Percentiles rank a stretch among this genome's conserved stretches.
Evolutionary conservation across 352 stramenopile genomes (phyloP).

Genomic region (Pythium sp.): DNA sequence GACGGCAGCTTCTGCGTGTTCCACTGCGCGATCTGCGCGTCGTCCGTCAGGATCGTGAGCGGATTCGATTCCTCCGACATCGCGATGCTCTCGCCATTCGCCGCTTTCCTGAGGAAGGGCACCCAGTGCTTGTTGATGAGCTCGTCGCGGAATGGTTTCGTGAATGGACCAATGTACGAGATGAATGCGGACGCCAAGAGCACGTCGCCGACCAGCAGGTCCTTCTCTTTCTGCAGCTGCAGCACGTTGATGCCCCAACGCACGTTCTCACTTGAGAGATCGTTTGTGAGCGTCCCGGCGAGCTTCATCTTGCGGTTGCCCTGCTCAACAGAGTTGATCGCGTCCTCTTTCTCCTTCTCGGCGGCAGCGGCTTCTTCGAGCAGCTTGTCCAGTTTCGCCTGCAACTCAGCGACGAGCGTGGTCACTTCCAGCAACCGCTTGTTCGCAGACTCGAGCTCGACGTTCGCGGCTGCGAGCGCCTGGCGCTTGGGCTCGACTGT

Average conservation of each 20-base stretch:
- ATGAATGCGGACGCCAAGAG: constrained; percentile 94
- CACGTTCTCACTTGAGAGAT: constrained; percentile 95
- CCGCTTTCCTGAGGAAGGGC: constrained; percentile 86
- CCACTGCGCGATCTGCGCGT: constrained; percentile 92
- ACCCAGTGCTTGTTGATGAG: constrained; percentile 94
- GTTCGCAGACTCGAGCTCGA: constrained; percentile 91
- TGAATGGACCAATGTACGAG: constrained; percentile 95
- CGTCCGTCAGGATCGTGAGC: constrained; percentile 89
- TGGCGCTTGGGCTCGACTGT: constrained; percentile 94
- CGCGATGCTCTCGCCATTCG: constrained; percentile 82
- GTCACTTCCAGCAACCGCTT: constrained; percentile 86
- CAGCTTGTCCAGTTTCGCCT: constrained; percentile 92
- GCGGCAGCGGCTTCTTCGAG: constrained; percentile 87
- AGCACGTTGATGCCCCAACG: constrained; percentile 94
- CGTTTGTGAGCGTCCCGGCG: constrained; percentile 92
- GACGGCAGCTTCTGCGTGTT: constrained; percentile 92
- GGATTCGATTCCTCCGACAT: constrained; percentile 91
- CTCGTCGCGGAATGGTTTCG: constrained; percentile 92
- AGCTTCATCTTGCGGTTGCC: constrained; percentile 95
- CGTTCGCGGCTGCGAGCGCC: constrained; percentile 88
- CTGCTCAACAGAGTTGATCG: constrained; percentile 89
- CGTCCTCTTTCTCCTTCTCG: constrained; percentile 92
- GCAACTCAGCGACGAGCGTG: constrained; percentile 88
- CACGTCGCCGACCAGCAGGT: constrained; percentile 92
- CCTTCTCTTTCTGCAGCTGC: constrained; percentile 89